phyloP scores from a whole-genome alignment of 179 eudicot species.

The Camellia oleifera region DNA sequence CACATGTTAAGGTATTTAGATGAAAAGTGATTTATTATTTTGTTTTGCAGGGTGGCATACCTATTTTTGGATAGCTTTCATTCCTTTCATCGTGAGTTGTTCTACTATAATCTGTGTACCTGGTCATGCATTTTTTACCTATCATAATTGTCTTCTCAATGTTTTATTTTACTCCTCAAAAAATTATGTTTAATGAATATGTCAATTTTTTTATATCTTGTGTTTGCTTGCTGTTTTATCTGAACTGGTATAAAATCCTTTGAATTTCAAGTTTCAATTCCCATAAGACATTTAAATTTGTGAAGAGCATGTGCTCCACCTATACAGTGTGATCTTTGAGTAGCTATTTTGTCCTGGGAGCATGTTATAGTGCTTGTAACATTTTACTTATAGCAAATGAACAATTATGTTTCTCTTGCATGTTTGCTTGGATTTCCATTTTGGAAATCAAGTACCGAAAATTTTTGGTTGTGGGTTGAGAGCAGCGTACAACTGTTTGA shows the following conservation, averaged over 20 bases:
- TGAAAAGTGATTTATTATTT: background rate
- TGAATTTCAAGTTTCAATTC: background rate
- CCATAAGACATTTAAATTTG: background rate
- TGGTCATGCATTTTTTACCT: background rate
- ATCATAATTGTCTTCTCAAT: background rate
- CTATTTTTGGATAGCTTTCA: conserved; percentile 85
- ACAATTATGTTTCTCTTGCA: background rate
- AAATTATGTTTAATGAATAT: background rate
- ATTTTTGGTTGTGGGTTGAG: background rate
- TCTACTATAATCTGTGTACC: background rate
- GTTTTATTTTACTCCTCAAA: background rate
- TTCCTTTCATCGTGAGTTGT: conserved; percentile 75
- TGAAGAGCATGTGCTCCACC: background rate
- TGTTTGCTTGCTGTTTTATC: no score
- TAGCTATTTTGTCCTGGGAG: background rate
- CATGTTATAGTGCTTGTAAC: background rate
- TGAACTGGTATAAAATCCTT: background rate
- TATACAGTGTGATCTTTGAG: background rate
- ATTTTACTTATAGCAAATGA: background rate
- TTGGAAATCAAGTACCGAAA: background rate
- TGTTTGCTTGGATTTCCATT: background rate
- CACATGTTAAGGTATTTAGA: no score
- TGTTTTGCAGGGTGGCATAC: conserved; percentile 75
- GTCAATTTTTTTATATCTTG: background rate
- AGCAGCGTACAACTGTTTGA: background rate